Base-by-base conservation (phyloP, 345 rosid species). In the Gossypium raimondii region DNA sequence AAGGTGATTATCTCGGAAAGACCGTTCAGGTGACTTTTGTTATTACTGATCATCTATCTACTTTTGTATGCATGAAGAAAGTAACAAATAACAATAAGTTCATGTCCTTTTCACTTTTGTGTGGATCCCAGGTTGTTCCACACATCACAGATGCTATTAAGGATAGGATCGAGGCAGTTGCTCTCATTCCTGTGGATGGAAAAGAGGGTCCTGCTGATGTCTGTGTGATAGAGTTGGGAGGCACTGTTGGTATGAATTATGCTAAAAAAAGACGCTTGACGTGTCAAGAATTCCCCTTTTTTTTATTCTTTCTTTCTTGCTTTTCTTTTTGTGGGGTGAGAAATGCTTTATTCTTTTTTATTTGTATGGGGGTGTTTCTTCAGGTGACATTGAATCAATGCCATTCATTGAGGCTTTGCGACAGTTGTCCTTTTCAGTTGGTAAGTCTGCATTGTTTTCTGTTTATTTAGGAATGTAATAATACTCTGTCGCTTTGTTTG, bases 381-480 rank as follows among this genome's bases (percentile, higher is more conserved):
- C 80, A 94, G 98, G 99, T 72, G 99, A 95, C 84, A 95, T 95
- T 68, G 99, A 95, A 82, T 91, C 97, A 25, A 93, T 93, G 98
- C 98, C 98, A 58, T 95, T 95, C 83, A 90, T 95, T 7, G 99
- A 95, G 87, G 99, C 99, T 60, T 84, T 95, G 81, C 87, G 99
- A 50, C 99, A 93, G 59, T 87, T 95, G 77, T 95, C 97, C 27
- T 95, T 90, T 85, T 88, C 88, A 10, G 97, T 95, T 76, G 98
- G 99, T 93, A 85, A 86, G 85, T 47, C 25, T 79, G 27, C 70
- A 72, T 16, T 63, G 38, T 70, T 67, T 73, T 14, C 18, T 24
- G 27, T 44, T 50, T 48, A 24, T 52, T 20, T n/a, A 41, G 61
- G 38, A 51, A 43, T 20, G 22, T 68, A 25, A 24, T 72, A 11